Conservation (phyloP, 805 yeast genomes). For the Saccharomycopsis sp. region DNA sequence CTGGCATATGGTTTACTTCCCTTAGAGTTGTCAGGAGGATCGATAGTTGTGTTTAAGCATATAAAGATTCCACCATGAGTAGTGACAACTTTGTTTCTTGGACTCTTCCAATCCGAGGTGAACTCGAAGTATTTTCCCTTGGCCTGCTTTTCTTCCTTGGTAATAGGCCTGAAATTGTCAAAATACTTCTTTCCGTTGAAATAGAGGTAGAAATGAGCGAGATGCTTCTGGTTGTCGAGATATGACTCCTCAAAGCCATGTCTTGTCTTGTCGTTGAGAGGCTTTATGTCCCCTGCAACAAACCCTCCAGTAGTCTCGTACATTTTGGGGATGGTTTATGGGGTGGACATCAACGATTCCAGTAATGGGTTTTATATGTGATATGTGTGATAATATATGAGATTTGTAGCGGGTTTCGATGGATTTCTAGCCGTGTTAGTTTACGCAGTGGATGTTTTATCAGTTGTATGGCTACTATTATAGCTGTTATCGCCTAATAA, state of each 20-base stretch:
- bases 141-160: conserved; percentile 43
- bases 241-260: conserved; percentile 68
- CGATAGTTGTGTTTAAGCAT: conserved; percentile 90
- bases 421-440: no score
- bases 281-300: conserved; percentile 4
- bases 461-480: no score
- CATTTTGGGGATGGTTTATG: no score
- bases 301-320: neutral
- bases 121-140: conserved; percentile 56
- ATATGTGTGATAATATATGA: no score
- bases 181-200: conserved; percentile 89
- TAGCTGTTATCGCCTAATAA: no score
- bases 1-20: conserved; percentile 84
- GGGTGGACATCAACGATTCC: no score
- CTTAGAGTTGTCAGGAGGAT: conserved; percentile 92
- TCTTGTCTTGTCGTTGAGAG: conserved; percentile 28
- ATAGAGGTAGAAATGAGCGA: conserved; percentile 70
- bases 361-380: no score
- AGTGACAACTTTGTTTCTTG: conserved; percentile 86
- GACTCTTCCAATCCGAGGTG: conserved; percentile 83
- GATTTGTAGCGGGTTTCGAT: no score
- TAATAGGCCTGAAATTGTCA: conserved; percentile 77
- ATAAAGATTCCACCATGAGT: conserved; percentile 87
- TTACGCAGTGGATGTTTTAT: no score
- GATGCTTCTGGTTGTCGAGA: conserved; percentile 47